These are phyloP conservation scores for Moesziomyces sp. DNA, from an alignment of 1,284 basidiomycete genomes.

Conservation along the genomic window DNA sequence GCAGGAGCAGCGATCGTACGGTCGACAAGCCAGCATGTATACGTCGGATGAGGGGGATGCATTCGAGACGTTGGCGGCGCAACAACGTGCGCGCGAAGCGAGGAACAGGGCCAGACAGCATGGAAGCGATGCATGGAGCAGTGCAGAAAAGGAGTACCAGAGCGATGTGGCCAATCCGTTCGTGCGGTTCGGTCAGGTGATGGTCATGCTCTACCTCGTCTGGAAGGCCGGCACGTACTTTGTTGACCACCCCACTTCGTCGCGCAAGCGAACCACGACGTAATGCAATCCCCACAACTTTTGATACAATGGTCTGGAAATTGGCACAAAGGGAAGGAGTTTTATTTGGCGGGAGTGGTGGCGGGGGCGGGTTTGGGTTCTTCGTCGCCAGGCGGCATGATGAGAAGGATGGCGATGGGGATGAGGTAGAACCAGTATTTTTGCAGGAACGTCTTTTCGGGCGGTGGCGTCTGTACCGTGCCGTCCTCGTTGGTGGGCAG, in stretches of 20 bases:
- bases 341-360: too few species aligned
- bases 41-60: conserved; percentile 1
- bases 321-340: too few species aligned
- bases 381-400: conserved; percentile 43
- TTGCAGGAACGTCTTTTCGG: conserved; percentile 47
- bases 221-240: conserved; percentile 50
- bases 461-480: conserved; percentile 13
- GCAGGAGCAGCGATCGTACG: background rate
- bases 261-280: too few species aligned
- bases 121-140: conserved; percentile 8
- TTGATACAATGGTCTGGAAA: too few species aligned
- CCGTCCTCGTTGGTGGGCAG: conserved; percentile 42
- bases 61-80: conserved; percentile 41
- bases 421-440: conserved; percentile 60
- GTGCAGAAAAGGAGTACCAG: conserved; percentile 36
- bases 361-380: conserved; percentile 10
- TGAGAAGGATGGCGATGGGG: conserved; percentile 44
- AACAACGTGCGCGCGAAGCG: conserved; percentile 33
- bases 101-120: conserved; percentile 23
- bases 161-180: conserved; percentile 45
- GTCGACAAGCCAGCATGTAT: conserved; percentile 19
- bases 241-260: background rate
- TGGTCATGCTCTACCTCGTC: conserved; percentile 42
- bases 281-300: too few species aligned
- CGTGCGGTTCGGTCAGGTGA: conserved; percentile 55